Evolutionary conservation across 75 land plant genomes (phyloP).

Genomic region (Pseudotsuga menziesii): DNA sequence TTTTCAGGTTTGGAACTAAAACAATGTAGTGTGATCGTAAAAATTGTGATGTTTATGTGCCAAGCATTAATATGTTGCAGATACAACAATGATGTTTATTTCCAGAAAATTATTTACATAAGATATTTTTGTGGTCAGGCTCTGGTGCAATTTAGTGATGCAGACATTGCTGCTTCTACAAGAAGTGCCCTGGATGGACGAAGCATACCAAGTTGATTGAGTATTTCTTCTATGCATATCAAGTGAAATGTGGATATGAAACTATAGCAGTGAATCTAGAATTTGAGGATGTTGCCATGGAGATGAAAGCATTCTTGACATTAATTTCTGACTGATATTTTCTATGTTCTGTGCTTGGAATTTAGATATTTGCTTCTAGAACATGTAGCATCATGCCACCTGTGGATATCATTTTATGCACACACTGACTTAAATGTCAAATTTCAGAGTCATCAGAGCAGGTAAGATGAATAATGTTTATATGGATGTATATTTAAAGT

Average conservation of each 20-base stretch:
- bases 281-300: background rate
- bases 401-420: slow-evolving; percentile 68
- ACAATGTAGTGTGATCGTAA: background rate
- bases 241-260: background rate
- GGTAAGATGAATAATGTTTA: slow-evolving; percentile 23
- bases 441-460: slow-evolving; percentile 80
- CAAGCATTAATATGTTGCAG: background rate
- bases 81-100: background rate
- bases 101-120: background rate
- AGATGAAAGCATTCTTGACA: background rate
- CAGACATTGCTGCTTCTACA: slow-evolving; percentile 64
- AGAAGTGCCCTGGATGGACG: slow-evolving; percentile 65
- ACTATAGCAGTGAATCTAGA: background rate
- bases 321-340: slow-evolving; percentile 1
- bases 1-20: slow-evolving; percentile 50
- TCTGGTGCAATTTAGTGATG: slow-evolving; percentile 64
- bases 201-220: slow-evolving; percentile 67
- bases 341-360: background rate
- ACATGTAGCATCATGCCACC: slow-evolving; percentile 45
- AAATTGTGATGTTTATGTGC: background rate
- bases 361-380: slow-evolving; percentile 73
- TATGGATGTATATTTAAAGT: background rate
- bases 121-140: slow-evolving; percentile 30
- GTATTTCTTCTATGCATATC: slow-evolving; percentile 2
- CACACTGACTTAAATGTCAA: slow-evolving; percentile 75